Base-by-base conservation (phyloP, 345 rosid genomes). In the Eucalyptus curtisii region DNA sequence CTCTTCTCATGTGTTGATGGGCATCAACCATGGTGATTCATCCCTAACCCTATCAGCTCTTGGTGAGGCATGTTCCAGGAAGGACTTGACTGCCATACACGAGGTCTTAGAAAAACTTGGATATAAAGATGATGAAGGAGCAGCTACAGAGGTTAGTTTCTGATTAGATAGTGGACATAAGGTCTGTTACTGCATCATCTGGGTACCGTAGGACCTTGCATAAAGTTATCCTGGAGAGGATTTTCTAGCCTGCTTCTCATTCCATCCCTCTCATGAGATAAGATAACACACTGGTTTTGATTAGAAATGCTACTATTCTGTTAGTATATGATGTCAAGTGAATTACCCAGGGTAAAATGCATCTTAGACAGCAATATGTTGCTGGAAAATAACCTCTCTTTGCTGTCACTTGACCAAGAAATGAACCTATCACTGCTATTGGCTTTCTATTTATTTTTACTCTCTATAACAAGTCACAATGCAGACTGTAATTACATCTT, bases 21-120 rank as follows among this genome's bases (percentile, higher is more conserved):
- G 95, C 79, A 92, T 97, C 88, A 97, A 94, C 64, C 93, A 93
- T 90, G 90, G 95, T 87, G 93, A 93, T 88, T 93, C 95, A 79
- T 89, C 93, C 15, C 88, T 90, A 30, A 92, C 95, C 86, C 92
- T 96, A 87, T 92, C 97, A 40, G 95, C 99, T 17, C 92, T 96
- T n/a, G 99, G 99, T 48, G 99, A 98, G 87, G 99, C 99, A 24
- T 97, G 99, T 91, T 90, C 92, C 44, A 93, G 96, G 92, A 94
- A 92, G 90, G 99, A 97, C 93, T 91, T 95, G 91, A 95, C 97
- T 85, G 97, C 97, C 66, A 93, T 98, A 71, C 97, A 93, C 86
- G 99, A 96, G 90, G 93, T 96, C 90, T 82, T 96, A 31, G 98
- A 96, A 89, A 94, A 91, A 44, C 88, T 95, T 89, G 95, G 97